These are phyloP conservation scores for Fomitopsis schrenkii DNA, from an alignment of 1,284 basidiomycete species.

Conservation along the genomic window DNA sequence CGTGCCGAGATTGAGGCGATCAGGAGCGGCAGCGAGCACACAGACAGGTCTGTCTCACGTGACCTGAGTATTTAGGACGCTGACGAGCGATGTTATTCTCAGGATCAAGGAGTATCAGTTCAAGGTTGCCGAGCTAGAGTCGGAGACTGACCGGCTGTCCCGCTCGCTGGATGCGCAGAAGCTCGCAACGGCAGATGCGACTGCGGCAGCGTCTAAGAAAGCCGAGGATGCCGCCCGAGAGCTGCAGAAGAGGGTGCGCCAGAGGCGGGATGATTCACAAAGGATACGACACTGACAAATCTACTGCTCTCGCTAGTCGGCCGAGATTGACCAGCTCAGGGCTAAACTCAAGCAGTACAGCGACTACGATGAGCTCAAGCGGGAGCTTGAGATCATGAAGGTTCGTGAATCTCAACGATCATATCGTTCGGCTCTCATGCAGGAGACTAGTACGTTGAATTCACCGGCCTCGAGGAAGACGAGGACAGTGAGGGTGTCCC, in stretches of 20 bases:
- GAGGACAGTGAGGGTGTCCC: slow-evolving; percentile 41
- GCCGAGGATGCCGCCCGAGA: slow-evolving; percentile 62
- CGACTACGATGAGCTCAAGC: slow-evolving; percentile 95
- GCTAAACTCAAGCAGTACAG: slow-evolving; percentile 65
- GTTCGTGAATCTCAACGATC: slow-evolving; percentile 34
- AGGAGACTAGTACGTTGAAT: slow-evolving; percentile 81
- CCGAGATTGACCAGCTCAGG: slow-evolving; percentile 67
- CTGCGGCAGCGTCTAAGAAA: slow-evolving; percentile 47
- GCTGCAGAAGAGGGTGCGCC: slow-evolving; percentile 49
- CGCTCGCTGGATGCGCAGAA: slow-evolving; percentile 71
- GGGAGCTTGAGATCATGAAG: slow-evolving; percentile 97
- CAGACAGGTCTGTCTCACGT: slow-evolving; percentile 52
- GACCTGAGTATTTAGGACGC: neutral
- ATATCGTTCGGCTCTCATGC: neutral
- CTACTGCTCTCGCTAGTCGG: slow-evolving; percentile 21
- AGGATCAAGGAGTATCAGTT: slow-evolving; percentile 72
- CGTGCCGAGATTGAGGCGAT: slow-evolving; percentile 91
- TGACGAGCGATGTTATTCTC: slow-evolving; percentile 2
- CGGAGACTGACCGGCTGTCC: slow-evolving; percentile 68
- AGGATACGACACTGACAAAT: neutral
- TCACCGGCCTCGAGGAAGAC: slow-evolving; percentile 79
- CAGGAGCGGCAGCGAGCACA: slow-evolving; percentile 74
- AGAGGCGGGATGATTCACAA: neutral
- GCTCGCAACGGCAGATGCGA: slow-evolving; percentile 45
- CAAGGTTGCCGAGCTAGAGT: slow-evolving; percentile 70